Percentiles rank a stretch among this genome's conserved stretches.
phyloP scores from a whole-genome alignment of 2,329 filamentous ascomycete species.

The Chalaropsis thielavioides region DNA sequence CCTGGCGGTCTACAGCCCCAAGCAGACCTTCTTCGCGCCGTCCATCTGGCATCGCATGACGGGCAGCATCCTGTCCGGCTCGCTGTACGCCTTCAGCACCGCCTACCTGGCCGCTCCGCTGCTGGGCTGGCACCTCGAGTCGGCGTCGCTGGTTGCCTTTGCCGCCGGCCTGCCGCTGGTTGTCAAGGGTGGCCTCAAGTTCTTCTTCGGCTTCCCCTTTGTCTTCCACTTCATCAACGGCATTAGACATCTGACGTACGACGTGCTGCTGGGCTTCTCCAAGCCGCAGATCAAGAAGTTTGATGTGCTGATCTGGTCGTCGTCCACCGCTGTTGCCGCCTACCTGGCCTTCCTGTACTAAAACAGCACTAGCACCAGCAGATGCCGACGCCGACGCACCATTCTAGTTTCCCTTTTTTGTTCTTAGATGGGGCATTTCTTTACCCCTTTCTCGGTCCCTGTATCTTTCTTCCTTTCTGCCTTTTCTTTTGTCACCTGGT shows the following conservation, averaged over 20 bases:
- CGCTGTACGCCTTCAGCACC: conserved; percentile 64
- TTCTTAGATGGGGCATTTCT: neutral
- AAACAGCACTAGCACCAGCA: conserved; percentile 14
- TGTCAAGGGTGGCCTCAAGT: conserved; percentile 44
- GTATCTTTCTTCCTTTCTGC: neutral
- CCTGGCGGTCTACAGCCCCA: conserved; percentile 68
- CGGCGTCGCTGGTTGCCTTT: conserved; percentile 43
- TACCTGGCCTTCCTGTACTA: conserved; percentile 36
- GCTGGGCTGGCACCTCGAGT: conserved; percentile 50
- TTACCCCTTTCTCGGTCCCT: neutral
- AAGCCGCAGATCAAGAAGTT: conserved; percentile 33
- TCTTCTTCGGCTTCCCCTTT: conserved; percentile 44
- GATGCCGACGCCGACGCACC: too few relatives aligned
- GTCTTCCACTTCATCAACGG: conserved; percentile 44
- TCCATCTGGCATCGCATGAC: conserved; percentile 68
- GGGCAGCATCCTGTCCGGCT: conserved; percentile 55
- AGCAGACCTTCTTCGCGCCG: conserved; percentile 71
- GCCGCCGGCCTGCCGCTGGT: conserved; percentile 45
- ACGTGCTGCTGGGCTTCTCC: conserved; percentile 37
- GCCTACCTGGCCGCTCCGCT: conserved; percentile 70
- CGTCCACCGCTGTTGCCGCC: conserved; percentile 31
- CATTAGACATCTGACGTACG: conserved; percentile 39
- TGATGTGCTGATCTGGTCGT: conserved; percentile 35
- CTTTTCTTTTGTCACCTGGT: neutral
- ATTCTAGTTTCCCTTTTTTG: conserved; percentile 3